A percentile compares a stretch with the other conserved stretches of the same genome.
Conservation (phyloP, 2,329 filamentous ascomycete genomes). For the Trichoderma sp. region DNA sequence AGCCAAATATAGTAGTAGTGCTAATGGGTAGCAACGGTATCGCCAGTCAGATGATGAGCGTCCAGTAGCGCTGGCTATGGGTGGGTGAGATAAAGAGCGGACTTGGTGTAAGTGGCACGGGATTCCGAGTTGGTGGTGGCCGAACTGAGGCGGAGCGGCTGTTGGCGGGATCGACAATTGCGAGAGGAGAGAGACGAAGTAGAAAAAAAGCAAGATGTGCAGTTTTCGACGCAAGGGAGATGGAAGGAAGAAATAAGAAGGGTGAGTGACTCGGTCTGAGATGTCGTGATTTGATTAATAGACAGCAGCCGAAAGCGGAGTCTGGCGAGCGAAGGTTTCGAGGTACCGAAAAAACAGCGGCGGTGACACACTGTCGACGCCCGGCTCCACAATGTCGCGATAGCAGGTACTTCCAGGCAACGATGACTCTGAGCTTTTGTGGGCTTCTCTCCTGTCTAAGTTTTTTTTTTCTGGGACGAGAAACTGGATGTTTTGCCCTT, state of each 20-base stretch:
- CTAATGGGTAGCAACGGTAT: background rate
- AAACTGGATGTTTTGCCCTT: background rate
- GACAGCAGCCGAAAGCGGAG: conserved; percentile 35
- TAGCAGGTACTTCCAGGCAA: conserved; percentile 9
- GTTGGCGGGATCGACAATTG: conserved; percentile 2
- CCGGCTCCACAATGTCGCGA: conserved; percentile 29
- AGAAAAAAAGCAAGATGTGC: background rate
- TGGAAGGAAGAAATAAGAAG: background rate
- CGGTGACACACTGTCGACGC: conserved; percentile 25
- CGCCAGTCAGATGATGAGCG: conserved; percentile 25
- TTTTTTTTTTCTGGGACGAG: conserved; percentile 1
- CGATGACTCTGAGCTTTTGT: conserved; percentile 26
- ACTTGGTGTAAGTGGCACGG: conserved; percentile 29
- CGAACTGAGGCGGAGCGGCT: conserved; percentile 24
- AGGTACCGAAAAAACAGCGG: conserved; percentile 2
- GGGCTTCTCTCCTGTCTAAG: conserved; percentile 11
- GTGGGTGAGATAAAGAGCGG: conserved; percentile 19
- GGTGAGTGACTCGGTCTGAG: conserved; percentile 32
- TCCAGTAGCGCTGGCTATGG: background rate
- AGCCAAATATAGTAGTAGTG: conserved; percentile 9
- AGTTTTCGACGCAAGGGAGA: background rate
- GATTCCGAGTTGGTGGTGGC: conserved; percentile 25
- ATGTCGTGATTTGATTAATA: conserved; percentile 29
- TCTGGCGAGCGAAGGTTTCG: conserved; percentile 26
- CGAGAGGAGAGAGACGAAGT: background rate